Evolutionary conservation across 1,139 yeast genomes (phyloP).

Genomic region (Yamadazyma dendronema): DNA sequence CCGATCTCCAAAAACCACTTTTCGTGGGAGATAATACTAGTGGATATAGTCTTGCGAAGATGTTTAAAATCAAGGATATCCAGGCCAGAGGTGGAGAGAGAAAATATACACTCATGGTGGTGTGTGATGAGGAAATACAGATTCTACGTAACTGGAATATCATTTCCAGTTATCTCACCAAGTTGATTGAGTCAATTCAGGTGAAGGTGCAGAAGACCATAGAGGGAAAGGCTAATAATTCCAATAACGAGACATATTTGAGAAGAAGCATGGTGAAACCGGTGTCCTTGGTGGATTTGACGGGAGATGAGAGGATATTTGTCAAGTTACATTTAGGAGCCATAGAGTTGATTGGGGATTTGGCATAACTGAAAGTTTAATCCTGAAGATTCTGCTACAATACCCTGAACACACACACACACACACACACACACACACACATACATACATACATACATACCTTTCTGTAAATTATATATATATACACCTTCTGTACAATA

Average conservation of each 20-base stretch:
- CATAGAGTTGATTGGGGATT: slow-evolving; percentile 38
- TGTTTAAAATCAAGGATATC: slow-evolving; percentile 66
- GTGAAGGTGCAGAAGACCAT: slow-evolving; percentile 28
- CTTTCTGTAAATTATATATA: no score
- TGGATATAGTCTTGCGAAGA: slow-evolving; percentile 66
- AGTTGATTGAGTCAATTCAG: slow-evolving; percentile 51
- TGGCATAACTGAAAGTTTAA: no score
- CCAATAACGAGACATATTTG: slow-evolving; percentile 50
- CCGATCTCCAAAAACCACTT: slow-evolving; percentile 65
- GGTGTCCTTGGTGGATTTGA: slow-evolving; percentile 55
- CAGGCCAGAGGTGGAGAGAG: slow-evolving; percentile 81
- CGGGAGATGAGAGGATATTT: slow-evolving; percentile 60
- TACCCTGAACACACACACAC: no score
- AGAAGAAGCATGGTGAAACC: slow-evolving; percentile 55
- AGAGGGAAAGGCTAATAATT: slow-evolving; percentile 19
- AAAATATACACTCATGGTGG: slow-evolving; percentile 63
- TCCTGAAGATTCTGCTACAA: no score
- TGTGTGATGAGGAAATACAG: slow-evolving; percentile 55
- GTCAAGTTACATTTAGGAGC: slow-evolving; percentile 69
- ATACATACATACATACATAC: no score
- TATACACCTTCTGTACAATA: no score
- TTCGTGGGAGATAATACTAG: slow-evolving; percentile 67
- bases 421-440: no score
- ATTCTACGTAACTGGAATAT: slow-evolving; percentile 59
- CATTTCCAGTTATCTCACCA: slow-evolving; percentile 49